phyloP scores from a whole-genome alignment of 2,329 filamentous ascomycete species.

The Calonectria pauciramosa region DNA sequence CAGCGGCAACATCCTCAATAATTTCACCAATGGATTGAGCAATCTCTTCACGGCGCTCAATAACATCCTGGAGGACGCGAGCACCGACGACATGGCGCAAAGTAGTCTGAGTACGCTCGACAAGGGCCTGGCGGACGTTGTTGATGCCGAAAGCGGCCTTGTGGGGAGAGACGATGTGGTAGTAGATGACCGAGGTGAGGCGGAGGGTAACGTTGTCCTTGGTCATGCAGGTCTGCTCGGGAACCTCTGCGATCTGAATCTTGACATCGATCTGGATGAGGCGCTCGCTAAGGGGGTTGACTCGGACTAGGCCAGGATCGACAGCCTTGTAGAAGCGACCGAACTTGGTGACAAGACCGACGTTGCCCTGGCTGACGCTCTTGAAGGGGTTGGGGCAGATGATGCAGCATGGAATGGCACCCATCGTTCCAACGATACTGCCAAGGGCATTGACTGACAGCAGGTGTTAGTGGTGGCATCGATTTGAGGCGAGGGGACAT shows the following conservation, averaged over 20 bases:
- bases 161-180: constrained; percentile 95
- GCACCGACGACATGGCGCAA: constrained; percentile 97
- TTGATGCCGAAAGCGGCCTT: constrained; percentile 97
- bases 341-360: constrained; percentile 96
- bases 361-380: constrained; percentile 90
- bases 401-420: constrained; percentile 92
- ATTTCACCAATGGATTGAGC: constrained; percentile 96
- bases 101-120: constrained; percentile 98
- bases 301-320: constrained; percentile 95
- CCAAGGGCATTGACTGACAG: constrained; percentile 80
- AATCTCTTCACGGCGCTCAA: constrained; percentile 97
- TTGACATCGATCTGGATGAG: constrained; percentile 97
- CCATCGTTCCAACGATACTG: constrained; percentile 79
- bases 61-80: constrained; percentile 95
- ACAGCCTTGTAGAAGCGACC: constrained; percentile 95
- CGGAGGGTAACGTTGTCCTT: constrained; percentile 98
- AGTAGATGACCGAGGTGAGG: constrained; percentile 98
- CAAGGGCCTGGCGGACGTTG: constrained; percentile 94
- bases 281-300: constrained; percentile 94
- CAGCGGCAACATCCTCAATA: constrained; percentile 93
- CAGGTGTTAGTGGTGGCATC: constrained; percentile 11
- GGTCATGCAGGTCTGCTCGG: constrained; percentile 98
- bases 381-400: constrained; percentile 97
- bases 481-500: constrained; percentile 52
- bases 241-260: constrained; percentile 98